Conservation (phyloP, 495 filamentous ascomycete genomes). For the Talaromyces thailandensis region DNA sequence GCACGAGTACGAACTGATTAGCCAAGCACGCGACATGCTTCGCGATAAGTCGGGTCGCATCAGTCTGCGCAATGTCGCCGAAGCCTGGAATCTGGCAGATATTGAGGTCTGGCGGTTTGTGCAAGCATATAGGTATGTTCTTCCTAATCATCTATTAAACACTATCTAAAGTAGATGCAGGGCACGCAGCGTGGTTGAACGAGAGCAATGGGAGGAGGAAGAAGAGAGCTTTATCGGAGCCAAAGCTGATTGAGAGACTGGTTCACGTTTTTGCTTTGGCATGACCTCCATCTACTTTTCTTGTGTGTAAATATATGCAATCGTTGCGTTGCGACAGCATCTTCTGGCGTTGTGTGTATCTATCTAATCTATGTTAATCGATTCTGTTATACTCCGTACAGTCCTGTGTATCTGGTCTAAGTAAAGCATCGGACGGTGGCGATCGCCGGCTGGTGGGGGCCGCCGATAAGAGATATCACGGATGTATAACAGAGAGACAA, state of each 20-base stretch:
- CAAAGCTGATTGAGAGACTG: constrained; percentile 7
- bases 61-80: constrained; percentile 52
- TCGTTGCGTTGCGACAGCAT: constrained; percentile 1
- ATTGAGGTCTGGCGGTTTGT: constrained; percentile 91
- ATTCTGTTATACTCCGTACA: no score
- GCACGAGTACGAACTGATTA: constrained; percentile 53
- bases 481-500: not conserved
- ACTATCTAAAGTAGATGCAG: constrained; percentile 16
- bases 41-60: constrained; percentile 15
- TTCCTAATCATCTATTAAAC: not conserved
- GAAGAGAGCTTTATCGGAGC: constrained; percentile 33
- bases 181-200: constrained; percentile 35
- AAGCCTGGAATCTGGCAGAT: constrained; percentile 91
- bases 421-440: constrained; percentile 29
- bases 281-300: constrained; percentile 7
- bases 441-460: constrained; percentile 26
- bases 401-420: constrained; percentile 1
- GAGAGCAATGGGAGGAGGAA: constrained; percentile 37
- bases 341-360: not conserved
- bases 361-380: no score
- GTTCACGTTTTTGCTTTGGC: not conserved
- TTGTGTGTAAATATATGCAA: constrained; percentile 1
- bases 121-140: constrained; percentile 50
- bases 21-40: constrained; percentile 46
- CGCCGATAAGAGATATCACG: not conserved